These are phyloP conservation scores for Kluyveromyces sp. DNA, from an alignment of 1,139 yeast species.

Conservation along the genomic window DNA sequence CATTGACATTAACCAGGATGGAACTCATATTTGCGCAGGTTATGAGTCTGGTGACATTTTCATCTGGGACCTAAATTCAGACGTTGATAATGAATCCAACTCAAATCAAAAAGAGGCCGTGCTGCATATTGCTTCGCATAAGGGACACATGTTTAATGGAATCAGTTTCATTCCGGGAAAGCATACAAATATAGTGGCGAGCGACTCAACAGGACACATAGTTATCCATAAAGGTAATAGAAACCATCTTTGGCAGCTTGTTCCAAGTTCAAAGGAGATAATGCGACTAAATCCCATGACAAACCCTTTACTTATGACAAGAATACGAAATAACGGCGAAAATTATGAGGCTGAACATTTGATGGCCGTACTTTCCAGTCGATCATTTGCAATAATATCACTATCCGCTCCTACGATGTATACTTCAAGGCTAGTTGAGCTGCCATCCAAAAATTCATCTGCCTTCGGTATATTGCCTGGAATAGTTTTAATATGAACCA, in stretches of 20 bases:
- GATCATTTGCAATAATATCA: slow-evolving; percentile 45
- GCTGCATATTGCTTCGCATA: slow-evolving; percentile 22
- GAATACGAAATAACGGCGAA: background rate
- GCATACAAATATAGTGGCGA: slow-evolving; percentile 50
- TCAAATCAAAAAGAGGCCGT: slow-evolving; percentile 15
- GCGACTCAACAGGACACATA: slow-evolving; percentile 53
- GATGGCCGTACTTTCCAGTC: slow-evolving; percentile 54
- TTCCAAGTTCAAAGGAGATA: slow-evolving; percentile 27
- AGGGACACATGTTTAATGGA: slow-evolving; percentile 32
- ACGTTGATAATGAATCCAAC: slow-evolving; percentile 1
- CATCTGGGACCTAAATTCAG: slow-evolving; percentile 38
- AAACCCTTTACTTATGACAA: slow-evolving; percentile 3
- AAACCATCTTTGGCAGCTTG: slow-evolving; percentile 44
- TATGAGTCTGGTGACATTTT: slow-evolving; percentile 39
- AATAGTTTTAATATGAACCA: slow-evolving; percentile 8
- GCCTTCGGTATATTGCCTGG: slow-evolving; percentile 31
- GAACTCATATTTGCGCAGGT: slow-evolving; percentile 42
- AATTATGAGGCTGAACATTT: slow-evolving; percentile 26
- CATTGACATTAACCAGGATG: slow-evolving; percentile 44
- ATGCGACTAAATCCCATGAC: slow-evolving; percentile 10
- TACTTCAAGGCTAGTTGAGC: slow-evolving; percentile 33
- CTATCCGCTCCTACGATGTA: slow-evolving; percentile 26
- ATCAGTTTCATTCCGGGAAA: slow-evolving; percentile 49
- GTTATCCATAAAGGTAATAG: slow-evolving; percentile 54
- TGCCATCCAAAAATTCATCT: background rate